Percentiles rank a stretch among this genome's conserved stretches.
Conservation (phyloP, 2,329 filamentous ascomycete genomes). For the Xylaria sp. region DNA sequence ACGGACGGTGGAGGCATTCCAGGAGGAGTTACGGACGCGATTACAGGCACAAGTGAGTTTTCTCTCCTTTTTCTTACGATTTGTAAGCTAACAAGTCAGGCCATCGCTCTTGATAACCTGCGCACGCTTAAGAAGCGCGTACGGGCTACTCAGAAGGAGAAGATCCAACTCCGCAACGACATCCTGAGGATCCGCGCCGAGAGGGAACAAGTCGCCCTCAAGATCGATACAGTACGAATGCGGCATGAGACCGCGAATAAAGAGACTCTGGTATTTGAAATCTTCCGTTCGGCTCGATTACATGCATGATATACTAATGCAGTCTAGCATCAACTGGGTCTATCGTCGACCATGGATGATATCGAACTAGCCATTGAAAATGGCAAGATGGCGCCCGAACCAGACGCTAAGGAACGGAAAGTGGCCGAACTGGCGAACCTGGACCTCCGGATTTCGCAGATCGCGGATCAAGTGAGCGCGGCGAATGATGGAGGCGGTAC, state of each 20-base stretch:
- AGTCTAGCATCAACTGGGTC: conserved; percentile 42
- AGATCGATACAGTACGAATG: conserved; percentile 57
- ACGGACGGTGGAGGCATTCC: conserved; percentile 53
- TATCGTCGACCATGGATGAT: conserved; percentile 57
- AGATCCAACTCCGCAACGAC: conserved; percentile 51
- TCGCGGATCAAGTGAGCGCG: conserved; percentile 50
- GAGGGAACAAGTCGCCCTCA: conserved; percentile 56
- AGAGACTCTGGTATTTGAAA: conserved; percentile 41
- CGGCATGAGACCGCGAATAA: conserved; percentile 53
- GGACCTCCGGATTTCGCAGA: conserved; percentile 50
- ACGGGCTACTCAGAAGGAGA: conserved; percentile 52
- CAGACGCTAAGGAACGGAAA: conserved; percentile 43
- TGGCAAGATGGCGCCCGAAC: conserved; percentile 44
- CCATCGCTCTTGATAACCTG: conserved; percentile 55
- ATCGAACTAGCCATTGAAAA: conserved; percentile 54
- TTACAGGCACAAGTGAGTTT: conserved; percentile 54
- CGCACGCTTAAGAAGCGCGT: conserved; percentile 54
- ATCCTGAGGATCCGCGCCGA: conserved; percentile 56
- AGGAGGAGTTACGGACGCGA: conserved; percentile 50
- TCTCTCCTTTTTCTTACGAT: neutral
- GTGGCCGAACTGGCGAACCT: conserved; percentile 50
- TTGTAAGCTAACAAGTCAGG: conserved; percentile 33
- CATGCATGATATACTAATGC: neutral
- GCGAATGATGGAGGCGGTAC: conserved; percentile 46
- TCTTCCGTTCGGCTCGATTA: neutral